Evolutionary conservation across 2,329 filamentous ascomycete species (phyloP), one percentile per base, ranked within the genome.

Genomic region (Diplodia corticola): DNA sequence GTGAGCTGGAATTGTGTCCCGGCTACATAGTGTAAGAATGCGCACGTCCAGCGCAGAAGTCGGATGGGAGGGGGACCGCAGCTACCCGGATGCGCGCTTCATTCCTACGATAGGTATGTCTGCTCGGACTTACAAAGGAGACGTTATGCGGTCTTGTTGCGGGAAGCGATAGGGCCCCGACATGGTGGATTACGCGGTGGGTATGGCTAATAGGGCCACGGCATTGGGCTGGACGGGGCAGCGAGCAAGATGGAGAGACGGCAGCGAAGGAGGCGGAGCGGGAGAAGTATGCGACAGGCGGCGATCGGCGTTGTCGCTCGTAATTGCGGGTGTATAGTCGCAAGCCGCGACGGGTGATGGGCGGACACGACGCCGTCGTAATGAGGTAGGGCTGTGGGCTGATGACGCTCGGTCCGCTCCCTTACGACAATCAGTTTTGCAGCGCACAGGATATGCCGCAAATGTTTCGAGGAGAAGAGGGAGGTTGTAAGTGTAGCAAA

Each of bases 51-150:
- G 40, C n/a, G 40, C 40, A n/a, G 13, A 44, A 9, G 5, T 20
- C 40, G 9, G 40, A 9, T n/a, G 13, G 33, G 46, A 35, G 51
- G 40, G 40, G n/a, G n/a, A 44, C 17, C 40, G 40, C 40, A 44
- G 40, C 40, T 20, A 20, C 40, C n/a, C 40, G 40, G n/a, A 44
- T 44, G 40, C 40, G 40, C 40, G 17, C 40, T 44, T 44, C 7
- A 3, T 20, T 44, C n/a, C 40, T 7, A 44, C 40, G n/a, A 44
- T 17, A 44, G 40, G 40, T 20, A 20, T 20, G 9, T 13, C 40
- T n/a, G 17, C 13, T 67, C 15, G 26, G 24, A 68, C 69, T 54
- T 60, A 70, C 69, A 70, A 50, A 7, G 69, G 69, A 28, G 69
- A 70, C 10, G 64, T 69, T 13, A 67, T 54, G 33, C 61, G 54